Base-by-base conservation (phyloP, 495 filamentous ascomycete genomes). In the Hyphodiscus hymeniophilus region DNA sequence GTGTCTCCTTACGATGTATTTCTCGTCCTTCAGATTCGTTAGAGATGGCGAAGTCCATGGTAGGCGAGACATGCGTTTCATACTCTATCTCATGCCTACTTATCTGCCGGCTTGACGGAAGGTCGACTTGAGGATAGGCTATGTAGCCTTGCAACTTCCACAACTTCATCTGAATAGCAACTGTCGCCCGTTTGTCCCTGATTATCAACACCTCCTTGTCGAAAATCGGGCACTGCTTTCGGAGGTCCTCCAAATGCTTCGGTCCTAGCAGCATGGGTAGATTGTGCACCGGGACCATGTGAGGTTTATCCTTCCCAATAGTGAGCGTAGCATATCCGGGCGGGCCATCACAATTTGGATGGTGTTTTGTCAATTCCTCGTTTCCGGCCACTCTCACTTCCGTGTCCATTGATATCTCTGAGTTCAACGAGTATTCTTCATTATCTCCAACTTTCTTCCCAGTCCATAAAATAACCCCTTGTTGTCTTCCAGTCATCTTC, bases 131-230 rank as follows among this genome's bases (percentile, higher is more conserved):
- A n/a, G n/a, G n/a, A n/a, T n/a, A n/a, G n/a, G n/a, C n/a, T n/a
- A n/a, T n/a, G 51, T 76, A 86, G 0, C 74, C 79, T 52, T 86
- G 76, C 13, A 89, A 56, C 55, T 77, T 82, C 84, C 85, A 87
- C 34, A 91, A 54, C 34, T 67, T 58, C 52, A 77, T 39, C 61
- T 87, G 71, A 34, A 79, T 50, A 7, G 72, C 56, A 7, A 75
- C 44, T 1, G 74, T 80, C n/a, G 61, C 57, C n/a, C 69, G 63
- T 12, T 63, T 50, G 0, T 75, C 70, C 15, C 69, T 62, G 3
- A 69, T 54, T 46, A 59, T 60, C 8, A 52, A 50, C 26, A 72
- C 58, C 31, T 74, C 65, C 41, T 70, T 63, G n/a, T 71, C 65
- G 15, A 66, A 60, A 3, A 74, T 35, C n/a, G 47, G 57, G 7